Base-by-base conservation (phyloP, 257 asterid genomes). In the Anisodus acutangulus region DNA sequence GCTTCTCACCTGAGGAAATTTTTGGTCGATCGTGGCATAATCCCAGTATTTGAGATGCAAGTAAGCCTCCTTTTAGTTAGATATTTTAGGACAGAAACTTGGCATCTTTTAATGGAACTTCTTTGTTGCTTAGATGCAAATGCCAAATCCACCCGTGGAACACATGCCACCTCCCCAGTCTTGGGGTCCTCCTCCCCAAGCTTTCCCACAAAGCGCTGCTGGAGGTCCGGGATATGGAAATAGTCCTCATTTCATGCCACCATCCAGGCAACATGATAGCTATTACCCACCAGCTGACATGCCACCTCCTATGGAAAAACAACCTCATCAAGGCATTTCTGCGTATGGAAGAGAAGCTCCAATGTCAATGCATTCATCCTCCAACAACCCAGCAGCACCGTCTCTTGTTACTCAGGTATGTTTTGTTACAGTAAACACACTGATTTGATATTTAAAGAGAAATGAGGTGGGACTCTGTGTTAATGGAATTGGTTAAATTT, bases 141-240 rank as follows among this genome's bases (percentile, higher is more conserved):
- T 72, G 85, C 91, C 93, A 60, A 89, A 87, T 84, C 82, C 88
- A 22, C 94, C 90, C 51, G 88, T 88, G 92, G 98, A 95, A 26
- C 93, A 89, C 83, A 87, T 90, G 90, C 97, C 97, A 78, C 95
- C 95, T 78, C 74, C 91, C 51, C 97, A 92, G 85, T 87, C 91
- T 49, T 95, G 98, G 98, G 98, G 95, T 54, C 97, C 92, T 12
- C 95, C 95, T 2, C 95, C 94, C 74, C 98, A 94, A 67, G 88
- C 94, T 11, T 95, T 90, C 83, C 92, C 93, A 35, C 91, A 89
- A 84, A 90, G 85, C 81, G 88, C 89, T 47, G 87, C 86, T 72
- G 93, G 87, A 66, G 93, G 93, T 78, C 92, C 93, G 31, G 95
- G 92, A 85, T 94, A 91, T 89, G 97, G 92, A 88, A 87, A 88